These are phyloP conservation scores for Fusarium citri DNA, from an alignment of 2,329 filamentous ascomycete species.

Conservation along the genomic window DNA sequence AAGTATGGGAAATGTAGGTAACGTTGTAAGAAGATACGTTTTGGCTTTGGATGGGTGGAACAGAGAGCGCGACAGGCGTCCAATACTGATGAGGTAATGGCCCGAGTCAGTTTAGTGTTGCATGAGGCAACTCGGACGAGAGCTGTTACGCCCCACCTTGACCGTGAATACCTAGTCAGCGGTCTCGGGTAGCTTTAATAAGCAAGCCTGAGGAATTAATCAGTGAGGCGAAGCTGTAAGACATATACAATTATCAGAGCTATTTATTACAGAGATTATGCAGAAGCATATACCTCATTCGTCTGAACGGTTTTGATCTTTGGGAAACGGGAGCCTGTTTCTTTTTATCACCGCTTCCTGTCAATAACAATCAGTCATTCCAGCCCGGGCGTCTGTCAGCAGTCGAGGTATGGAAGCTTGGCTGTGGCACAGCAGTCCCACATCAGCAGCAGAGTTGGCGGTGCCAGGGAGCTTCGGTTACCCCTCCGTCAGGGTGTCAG, in stretches of 20 bases:
- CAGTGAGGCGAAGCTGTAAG: not conserved
- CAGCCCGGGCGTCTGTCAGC: not conserved
- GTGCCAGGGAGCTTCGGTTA: conserved; percentile 3
- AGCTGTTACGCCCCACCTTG: conserved; percentile 30
- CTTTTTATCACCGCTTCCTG: not conserved
- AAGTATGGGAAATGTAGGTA: conserved; percentile 23
- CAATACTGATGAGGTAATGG: conserved; percentile 47
- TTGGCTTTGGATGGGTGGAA: conserved; percentile 23
- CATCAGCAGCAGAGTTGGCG: conserved; percentile 5
- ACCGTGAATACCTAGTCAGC: conserved; percentile 1
- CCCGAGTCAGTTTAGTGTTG: conserved; percentile 29
- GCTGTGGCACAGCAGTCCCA: conserved; percentile 20
- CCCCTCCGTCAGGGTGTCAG: not conserved
- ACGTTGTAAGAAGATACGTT: conserved; percentile 33
- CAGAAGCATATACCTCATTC: too few relatives aligned
- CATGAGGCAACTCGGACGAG: conserved; percentile 31
- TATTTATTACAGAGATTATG: not conserved
- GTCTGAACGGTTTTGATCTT: too few relatives aligned
- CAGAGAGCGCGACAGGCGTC: conserved; percentile 31
- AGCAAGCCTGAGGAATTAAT: conserved; percentile 18
- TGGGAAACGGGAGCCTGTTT: not conserved
- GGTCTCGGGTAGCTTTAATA: conserved; percentile 33
- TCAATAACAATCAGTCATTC: not conserved
- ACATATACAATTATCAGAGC: not conserved
- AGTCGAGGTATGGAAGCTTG: not conserved